phyloP scores from a whole-genome alignment of 257 asterid species.

The Solanum arcanum region DNA sequence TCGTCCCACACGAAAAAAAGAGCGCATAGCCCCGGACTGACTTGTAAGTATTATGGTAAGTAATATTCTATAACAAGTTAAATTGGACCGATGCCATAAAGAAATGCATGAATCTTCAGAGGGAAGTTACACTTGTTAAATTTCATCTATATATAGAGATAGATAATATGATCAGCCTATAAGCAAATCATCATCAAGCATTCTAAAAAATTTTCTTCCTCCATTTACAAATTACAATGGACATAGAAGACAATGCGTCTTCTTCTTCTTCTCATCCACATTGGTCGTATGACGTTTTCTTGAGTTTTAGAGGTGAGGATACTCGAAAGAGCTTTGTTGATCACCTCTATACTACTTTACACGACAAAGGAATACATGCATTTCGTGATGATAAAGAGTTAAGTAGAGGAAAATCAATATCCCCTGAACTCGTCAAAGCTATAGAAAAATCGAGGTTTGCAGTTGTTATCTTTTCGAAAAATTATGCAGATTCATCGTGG shows the following conservation, averaged over 20 bases:
- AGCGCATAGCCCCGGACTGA: not conserved
- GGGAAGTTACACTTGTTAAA: not conserved
- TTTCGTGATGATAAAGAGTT: constrained; percentile 3
- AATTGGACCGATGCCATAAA: too few species aligned
- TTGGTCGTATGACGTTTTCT: constrained; percentile 4
- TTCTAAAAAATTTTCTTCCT: not conserved
- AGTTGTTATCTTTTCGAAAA: not conserved
- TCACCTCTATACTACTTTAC: not conserved
- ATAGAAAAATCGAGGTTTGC: not conserved
- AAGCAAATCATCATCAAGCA: not conserved
- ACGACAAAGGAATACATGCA: not conserved
- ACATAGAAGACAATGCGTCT: not conserved
- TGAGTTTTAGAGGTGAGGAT: constrained; percentile 15
- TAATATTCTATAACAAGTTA: too few species aligned
- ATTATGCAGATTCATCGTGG: constrained; percentile 3
- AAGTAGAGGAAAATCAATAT: not conserved
- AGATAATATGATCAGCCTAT: not conserved
- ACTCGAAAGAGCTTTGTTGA: constrained; percentile 3
- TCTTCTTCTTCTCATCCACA: not conserved
- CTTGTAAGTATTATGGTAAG: not conserved
- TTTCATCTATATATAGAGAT: not conserved
- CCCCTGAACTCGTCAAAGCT: not conserved
- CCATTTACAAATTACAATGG: not conserved
- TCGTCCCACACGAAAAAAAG: not conserved
- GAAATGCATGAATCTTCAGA: not conserved